Evolutionary conservation across 2,329 filamentous ascomycete genomes (phyloP), one percentile per base, ranked within the genome.

Genomic region (Gnomoniopsis sp.): DNA sequence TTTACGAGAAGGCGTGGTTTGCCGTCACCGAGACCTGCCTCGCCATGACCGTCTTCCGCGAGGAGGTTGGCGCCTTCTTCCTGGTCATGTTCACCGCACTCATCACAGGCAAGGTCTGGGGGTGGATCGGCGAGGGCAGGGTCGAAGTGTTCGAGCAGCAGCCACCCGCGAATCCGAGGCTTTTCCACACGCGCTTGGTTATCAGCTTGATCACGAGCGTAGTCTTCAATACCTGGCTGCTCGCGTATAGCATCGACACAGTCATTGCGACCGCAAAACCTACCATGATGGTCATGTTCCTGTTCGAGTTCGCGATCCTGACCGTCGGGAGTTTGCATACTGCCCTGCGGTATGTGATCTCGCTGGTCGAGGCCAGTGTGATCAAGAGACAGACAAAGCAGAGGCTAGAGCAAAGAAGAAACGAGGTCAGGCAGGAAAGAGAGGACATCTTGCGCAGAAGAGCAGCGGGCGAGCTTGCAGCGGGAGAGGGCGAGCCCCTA

Each of bases 201-300:
- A 76, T 89, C 52, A 97, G 93, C 47, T 80, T 99, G 49, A 69
- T 89, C 1, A 74, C 96, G 55, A 93, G 93, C 63, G 81, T 96
- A 59, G 65, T 86, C 17, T 97, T 96, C 75, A 89, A 96, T 69
- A 71, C 87, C 23, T 88, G 83, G 70, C 86, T 99, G 75, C 85
- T 97, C 64, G 82, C 82, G 51, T 97, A 96, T 72, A 88, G 89
- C 59, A 81, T 96, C 62, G 84, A 87, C 30, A 91, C 89, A 0
- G 93, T 98, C 34, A 86, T 97, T 52, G 87, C 90, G 59, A 88
- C 96, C 70, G 91, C 93, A 2, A 83, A 89, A n/a, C 92, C 93
- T 0, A 95, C 96, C 60, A 98, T 99, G 90, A 99, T 98, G 92
- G 92, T 99, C 63, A 98, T 99, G 92, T 99, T 99, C 69, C 86